These are phyloP conservation scores for Fusarium sp. DNA, from an alignment of 2,329 filamentous ascomycete species.

Conservation along the genomic window DNA sequence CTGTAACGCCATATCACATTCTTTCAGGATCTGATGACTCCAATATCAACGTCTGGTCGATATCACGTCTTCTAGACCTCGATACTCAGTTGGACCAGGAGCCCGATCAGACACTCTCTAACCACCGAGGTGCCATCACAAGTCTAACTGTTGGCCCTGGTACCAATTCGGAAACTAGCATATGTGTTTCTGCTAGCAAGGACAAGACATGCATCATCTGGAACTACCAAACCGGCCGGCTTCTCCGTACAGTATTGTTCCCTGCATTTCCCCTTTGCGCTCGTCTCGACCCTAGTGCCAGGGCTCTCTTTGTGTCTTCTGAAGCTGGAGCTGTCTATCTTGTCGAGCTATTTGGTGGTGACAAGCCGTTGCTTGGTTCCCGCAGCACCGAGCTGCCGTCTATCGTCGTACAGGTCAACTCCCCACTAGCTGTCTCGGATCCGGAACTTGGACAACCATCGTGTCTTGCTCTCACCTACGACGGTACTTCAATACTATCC, in stretches of 20 bases:
- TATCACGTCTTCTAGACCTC: conserved; percentile 76
- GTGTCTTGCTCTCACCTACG: conserved; percentile 81
- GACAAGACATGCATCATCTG: conserved; percentile 93
- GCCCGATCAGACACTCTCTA: conserved; percentile 81
- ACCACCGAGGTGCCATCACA: conserved; percentile 80
- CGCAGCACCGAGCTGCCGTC: conserved; percentile 64
- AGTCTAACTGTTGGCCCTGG: conserved; percentile 73
- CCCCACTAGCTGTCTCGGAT: conserved; percentile 67
- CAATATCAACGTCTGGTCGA: conserved; percentile 91
- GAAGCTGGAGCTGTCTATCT: conserved; percentile 84
- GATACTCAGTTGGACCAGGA: conserved; percentile 68
- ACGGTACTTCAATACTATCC: conserved; percentile 82
- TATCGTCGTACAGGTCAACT: conserved; percentile 67
- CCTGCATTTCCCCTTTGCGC: conserved; percentile 78
- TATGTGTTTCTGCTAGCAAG: conserved; percentile 84
- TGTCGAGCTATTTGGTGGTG: conserved; percentile 75
- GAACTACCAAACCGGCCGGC: conserved; percentile 85
- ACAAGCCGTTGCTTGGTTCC: conserved; percentile 66
- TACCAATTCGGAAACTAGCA: conserved; percentile 74
- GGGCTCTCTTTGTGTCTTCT: conserved; percentile 83
- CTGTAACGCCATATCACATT: conserved; percentile 76
- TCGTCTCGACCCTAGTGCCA: conserved; percentile 82
- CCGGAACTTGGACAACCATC: conserved; percentile 72
- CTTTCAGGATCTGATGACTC: conserved; percentile 87
- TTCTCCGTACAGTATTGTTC: conserved; percentile 85